Evolutionary conservation across 2,329 filamentous ascomycete species (phyloP).

Genomic region (Aspergillus glaucus): DNA sequence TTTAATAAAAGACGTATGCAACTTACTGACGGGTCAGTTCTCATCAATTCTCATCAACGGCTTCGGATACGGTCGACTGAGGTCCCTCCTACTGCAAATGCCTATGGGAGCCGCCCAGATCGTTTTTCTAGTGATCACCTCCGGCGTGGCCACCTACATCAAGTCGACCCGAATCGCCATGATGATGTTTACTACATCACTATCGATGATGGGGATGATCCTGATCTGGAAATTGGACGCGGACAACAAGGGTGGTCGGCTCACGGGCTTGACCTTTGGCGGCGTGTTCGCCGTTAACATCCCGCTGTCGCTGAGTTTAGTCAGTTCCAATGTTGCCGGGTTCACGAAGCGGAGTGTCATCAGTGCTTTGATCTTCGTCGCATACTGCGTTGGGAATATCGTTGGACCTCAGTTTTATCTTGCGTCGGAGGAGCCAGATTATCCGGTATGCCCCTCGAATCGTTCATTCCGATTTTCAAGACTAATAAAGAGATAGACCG

Average conservation of each 20-base stretch:
- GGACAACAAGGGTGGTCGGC: slow-evolving; percentile 18
- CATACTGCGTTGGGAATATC: slow-evolving; percentile 30
- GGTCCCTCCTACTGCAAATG: slow-evolving; percentile 33
- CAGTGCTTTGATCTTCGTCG: slow-evolving; percentile 46
- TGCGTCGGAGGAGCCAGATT: slow-evolving; percentile 24
- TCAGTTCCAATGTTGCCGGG: slow-evolving; percentile 31
- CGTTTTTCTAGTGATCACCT: slow-evolving; percentile 26
- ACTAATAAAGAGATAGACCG: slow-evolving; percentile 13
- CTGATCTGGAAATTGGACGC: slow-evolving; percentile 25
- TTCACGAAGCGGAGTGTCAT: slow-evolving; percentile 31
- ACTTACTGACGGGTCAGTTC: slow-evolving; percentile 14
- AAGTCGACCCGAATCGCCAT: slow-evolving; percentile 22
- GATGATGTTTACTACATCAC: slow-evolving; percentile 27
- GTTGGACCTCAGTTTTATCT: slow-evolving; percentile 30
- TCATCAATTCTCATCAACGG: slow-evolving; percentile 29
- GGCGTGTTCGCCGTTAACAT: slow-evolving; percentile 30
- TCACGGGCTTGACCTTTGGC: slow-evolving; percentile 25
- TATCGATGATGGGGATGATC: slow-evolving; percentile 27
- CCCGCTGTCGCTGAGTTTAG: slow-evolving; percentile 28
- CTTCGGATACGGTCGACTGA: slow-evolving; percentile 34
- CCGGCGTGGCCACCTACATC: slow-evolving; percentile 21
- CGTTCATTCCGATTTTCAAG: background rate
- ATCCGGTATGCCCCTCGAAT: slow-evolving; percentile 17
- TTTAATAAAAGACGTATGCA: background rate
- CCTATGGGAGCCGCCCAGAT: slow-evolving; percentile 28